A percentile compares a stretch with the other conserved stretches of the same genome.
phyloP scores from a whole-genome alignment of 345 rosid genomes.

The Sisymbrium altissimum region DNA sequence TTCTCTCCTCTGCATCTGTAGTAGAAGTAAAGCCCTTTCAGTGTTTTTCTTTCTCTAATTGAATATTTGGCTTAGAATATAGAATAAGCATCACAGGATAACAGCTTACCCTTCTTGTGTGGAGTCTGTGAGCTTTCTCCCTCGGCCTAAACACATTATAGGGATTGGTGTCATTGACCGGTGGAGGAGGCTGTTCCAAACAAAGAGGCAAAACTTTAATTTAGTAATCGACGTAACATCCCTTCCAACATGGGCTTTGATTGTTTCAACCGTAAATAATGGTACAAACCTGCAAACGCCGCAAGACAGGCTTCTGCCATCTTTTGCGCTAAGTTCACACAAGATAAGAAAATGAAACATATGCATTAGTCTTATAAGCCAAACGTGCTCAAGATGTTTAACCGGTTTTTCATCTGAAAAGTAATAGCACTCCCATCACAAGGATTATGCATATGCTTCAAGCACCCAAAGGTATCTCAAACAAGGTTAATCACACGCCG shows the following conservation, averaged over 20 bases:
- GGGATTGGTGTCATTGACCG: slow-evolving; percentile 93
- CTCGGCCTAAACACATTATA: slow-evolving; percentile 97
- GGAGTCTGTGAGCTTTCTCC: slow-evolving; percentile 95
- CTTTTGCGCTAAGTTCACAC: slow-evolving; percentile 66
- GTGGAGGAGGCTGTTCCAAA: slow-evolving; percentile 86
- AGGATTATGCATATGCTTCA: slow-evolving; percentile 11
- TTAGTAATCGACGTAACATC: background rate
- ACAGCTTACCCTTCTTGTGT: slow-evolving; percentile 78
- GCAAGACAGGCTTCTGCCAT: slow-evolving; percentile 97
- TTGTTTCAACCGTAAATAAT: background rate
- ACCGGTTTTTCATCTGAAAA: background rate
- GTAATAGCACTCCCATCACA: background rate
- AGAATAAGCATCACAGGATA: background rate
- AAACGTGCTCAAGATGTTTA: background rate
- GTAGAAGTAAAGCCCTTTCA: slow-evolving; percentile 21
- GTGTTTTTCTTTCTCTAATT: background rate
- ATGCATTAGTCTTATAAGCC: slow-evolving; percentile 7
- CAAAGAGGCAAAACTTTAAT: slow-evolving; percentile 14
- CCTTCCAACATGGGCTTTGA: background rate
- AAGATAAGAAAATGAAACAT: slow-evolving; percentile 1
- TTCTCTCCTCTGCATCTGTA: slow-evolving; percentile 98
- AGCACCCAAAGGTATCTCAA: slow-evolving; percentile 2
- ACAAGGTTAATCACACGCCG: background rate
- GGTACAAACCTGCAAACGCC: slow-evolving; percentile 88
- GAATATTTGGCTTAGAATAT: background rate